Evolutionary conservation across 1,284 basidiomycete genomes (phyloP), one percentile per base, ranked within the genome.

Genomic region (Entoloma clypeatum): DNA sequence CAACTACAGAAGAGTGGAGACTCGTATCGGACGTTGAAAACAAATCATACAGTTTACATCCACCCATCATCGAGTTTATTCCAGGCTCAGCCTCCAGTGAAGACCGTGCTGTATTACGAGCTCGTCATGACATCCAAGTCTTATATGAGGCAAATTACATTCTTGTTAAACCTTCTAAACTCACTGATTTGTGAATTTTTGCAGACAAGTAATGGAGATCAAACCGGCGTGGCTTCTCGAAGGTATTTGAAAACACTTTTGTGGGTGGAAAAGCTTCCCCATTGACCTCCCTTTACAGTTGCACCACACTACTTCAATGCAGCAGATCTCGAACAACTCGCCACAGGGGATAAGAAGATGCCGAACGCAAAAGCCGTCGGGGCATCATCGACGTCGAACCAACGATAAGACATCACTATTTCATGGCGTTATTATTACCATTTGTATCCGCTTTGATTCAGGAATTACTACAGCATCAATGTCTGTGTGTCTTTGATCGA

Each of bases 11-110:
- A 88, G 64, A 90, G 87, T 48, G 92, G 92, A 1, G 92, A 93
- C 58, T 91, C 87, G 32, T 97, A 96, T 64, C 76, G 92, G 34
- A 94, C 91, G 9, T 75, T 94, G 51, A 99, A 98, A 67, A 95
- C 93, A 11, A 90, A 86, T 59, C 92, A 95, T 56, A 92, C 93
- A 1, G 92, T 99, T 33, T 89, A 96, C 59, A 87, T 99, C 39
- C 96, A 99, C 58, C 96, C 96, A 0, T 95, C 92, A 2, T 95
- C 92, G 4, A 86, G 91, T 59, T 67, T 99, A 50, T 94, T 98
- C 77, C 91, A 97, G 55, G 81, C 86, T 58, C 92, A 97, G 53
- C 96, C 96, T 0, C 96, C 94, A 0, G 81, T 93, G 16, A 86
- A 86, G 58, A 89, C 88, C 16, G 65, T 99, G 21, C 64, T 97